Evolutionary conservation across 331 rosid species (phyloP).

Genomic region (Malus hybrid): DNA sequence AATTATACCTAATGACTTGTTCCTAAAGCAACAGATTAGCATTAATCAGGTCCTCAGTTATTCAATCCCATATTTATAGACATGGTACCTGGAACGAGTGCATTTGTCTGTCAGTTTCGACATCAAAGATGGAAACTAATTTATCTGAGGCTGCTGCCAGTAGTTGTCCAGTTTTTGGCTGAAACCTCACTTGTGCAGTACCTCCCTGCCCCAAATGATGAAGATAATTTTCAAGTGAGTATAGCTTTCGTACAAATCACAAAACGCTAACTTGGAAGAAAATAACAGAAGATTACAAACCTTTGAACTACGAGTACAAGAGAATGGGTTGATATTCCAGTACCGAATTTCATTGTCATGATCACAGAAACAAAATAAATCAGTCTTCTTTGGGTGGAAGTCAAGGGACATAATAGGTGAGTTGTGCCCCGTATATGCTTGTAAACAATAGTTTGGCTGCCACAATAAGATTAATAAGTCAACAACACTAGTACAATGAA

Average conservation of each 20-base stretch:
- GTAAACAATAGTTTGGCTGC: conserved; percentile 65
- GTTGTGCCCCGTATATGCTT: conserved; percentile 51
- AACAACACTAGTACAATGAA: neutral
- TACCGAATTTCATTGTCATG: conserved; percentile 67
- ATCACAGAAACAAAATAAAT: conserved; percentile 75
- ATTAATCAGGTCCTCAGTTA: neutral
- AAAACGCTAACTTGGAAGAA: neutral
- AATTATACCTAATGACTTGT: neutral
- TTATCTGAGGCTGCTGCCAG: conserved; percentile 72
- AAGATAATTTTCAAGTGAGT: conserved; percentile 22
- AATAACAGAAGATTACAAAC: conserved; percentile 23
- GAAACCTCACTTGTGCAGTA: conserved; percentile 70
- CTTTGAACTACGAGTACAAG: conserved; percentile 56
- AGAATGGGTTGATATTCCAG: conserved; percentile 55
- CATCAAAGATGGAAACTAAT: conserved; percentile 70
- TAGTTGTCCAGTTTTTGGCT: conserved; percentile 62
- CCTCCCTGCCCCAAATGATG: conserved; percentile 57
- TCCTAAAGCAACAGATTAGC: neutral
- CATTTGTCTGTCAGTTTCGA: conserved; percentile 58
- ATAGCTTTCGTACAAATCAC: conserved; percentile 3
- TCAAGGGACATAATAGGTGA: conserved; percentile 73
- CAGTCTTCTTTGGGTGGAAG: conserved; percentile 87
- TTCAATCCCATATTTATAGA: neutral
- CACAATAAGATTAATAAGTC: conserved; percentile 12
- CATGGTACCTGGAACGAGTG: conserved; percentile 47